A percentile compares a stretch with the other conserved stretches of the same genome.
These are phyloP conservation scores for Fusarium sp. DNA, from an alignment of 2,329 filamentous ascomycete genomes.

Conservation along the genomic window DNA sequence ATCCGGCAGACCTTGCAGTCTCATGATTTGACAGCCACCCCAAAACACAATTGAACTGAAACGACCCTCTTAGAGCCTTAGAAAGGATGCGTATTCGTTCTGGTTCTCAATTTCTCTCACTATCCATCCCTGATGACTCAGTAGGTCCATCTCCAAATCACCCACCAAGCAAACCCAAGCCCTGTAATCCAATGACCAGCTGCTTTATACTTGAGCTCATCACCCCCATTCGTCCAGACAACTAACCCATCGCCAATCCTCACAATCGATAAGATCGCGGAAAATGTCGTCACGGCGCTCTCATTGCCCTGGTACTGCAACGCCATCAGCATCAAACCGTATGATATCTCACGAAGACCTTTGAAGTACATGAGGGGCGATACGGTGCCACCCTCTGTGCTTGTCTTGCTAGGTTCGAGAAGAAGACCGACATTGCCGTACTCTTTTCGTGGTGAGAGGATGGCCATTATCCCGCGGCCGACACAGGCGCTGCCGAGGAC, in stretches of 20 bases:
- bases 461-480: slow-evolving; percentile 46
- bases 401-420: slow-evolving; percentile 25
- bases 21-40: too few relatives aligned
- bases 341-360: slow-evolving; percentile 52
- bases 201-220: slow-evolving; percentile 40
- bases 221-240: slow-evolving; percentile 51
- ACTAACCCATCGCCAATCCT: slow-evolving; percentile 52
- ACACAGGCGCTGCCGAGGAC: slow-evolving; percentile 44
- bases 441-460: slow-evolving; percentile 42
- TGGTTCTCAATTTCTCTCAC: neutral
- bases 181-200: slow-evolving; percentile 49
- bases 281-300: slow-evolving; percentile 49
- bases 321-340: slow-evolving; percentile 49
- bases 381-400: neutral
- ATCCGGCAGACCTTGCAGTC: neutral
- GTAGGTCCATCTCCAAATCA: slow-evolving; percentile 42
- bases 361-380: slow-evolving; percentile 56
- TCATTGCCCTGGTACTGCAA: slow-evolving; percentile 51
- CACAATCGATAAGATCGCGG: slow-evolving; percentile 49
- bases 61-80: neutral
- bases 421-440: slow-evolving; percentile 45
- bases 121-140: neutral
- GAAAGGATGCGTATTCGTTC: neutral
- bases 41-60: neutral
- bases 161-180: slow-evolving; percentile 47